These are phyloP conservation scores for Lipomyces yamadae DNA, from an alignment of 805 yeast species.

Conservation along the genomic window DNA sequence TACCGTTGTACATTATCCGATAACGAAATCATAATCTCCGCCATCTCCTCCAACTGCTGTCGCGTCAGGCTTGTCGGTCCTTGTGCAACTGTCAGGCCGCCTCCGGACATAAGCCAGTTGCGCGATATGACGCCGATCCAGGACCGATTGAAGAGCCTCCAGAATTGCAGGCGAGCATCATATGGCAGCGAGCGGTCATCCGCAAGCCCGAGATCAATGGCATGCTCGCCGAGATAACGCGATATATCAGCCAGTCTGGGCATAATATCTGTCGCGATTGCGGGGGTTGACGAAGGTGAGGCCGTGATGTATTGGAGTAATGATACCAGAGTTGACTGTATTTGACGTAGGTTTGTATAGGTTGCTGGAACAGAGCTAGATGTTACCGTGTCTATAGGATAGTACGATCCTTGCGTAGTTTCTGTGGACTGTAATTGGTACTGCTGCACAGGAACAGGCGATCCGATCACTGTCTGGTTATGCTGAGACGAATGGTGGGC, in stretches of 20 bases:
- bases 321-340: conserved; percentile 11
- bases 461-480: neutral
- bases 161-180: conserved; percentile 17
- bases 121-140: conserved; percentile 25
- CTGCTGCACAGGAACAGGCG: neutral
- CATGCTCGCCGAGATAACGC: conserved; percentile 15
- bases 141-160: conserved; percentile 25
- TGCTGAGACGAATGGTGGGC: neutral
- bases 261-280: neutral
- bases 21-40: conserved; percentile 14
- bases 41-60: conserved; percentile 21
- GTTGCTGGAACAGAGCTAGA: neutral
- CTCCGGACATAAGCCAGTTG: neutral
- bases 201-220: conserved; percentile 22
- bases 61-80: conserved; percentile 9
- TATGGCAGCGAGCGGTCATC: conserved; percentile 15
- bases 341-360: conserved; percentile 6
- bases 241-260: conserved; percentile 10
- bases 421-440: neutral
- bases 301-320: conserved; percentile 7
- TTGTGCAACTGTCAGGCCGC: neutral
- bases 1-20: conserved; percentile 25
- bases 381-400: neutral
- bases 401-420: neutral
- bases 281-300: neutral